Evolutionary conservation across 1,139 yeast species (phyloP).

Genomic region (Blastobotrys aristatus): DNA sequence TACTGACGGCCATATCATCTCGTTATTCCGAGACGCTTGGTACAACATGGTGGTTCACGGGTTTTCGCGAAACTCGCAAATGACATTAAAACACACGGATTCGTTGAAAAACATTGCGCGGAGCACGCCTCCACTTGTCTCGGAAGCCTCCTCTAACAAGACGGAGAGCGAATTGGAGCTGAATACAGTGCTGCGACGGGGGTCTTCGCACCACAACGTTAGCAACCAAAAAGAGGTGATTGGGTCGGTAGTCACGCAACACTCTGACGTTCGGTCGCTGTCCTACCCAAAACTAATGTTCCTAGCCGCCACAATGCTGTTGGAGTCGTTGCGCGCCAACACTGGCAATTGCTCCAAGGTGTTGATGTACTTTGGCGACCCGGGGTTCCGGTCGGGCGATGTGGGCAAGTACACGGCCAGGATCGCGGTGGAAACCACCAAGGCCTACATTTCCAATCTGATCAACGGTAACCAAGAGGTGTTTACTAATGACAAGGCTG

Average conservation of each 20-base stretch:
- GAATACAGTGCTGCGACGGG: constrained; percentile 85
- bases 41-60: constrained; percentile 93
- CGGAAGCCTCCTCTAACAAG: constrained; percentile 78
- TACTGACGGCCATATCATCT: constrained; percentile 44
- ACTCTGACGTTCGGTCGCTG: constrained; percentile 43
- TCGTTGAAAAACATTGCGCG: constrained; percentile 72
- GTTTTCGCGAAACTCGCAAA: constrained; percentile 55
- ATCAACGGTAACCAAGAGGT: constrained; percentile 45
- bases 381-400: constrained; percentile 67
- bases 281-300: constrained; percentile 85
- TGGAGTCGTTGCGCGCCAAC: constrained; percentile 73
- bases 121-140: constrained; percentile 87
- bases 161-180: constrained; percentile 89
- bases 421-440: constrained; percentile 56
- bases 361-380: constrained; percentile 77
- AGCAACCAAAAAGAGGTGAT: constrained; percentile 63
- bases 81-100: constrained; percentile 43
- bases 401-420: constrained; percentile 66
- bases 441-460: constrained; percentile 49
- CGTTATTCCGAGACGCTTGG: constrained; percentile 85
- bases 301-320: constrained; percentile 70
- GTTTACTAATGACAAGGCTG: constrained; percentile 49
- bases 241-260: constrained; percentile 26
- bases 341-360: constrained; percentile 77
- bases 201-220: constrained; percentile 77